Percentiles rank a stretch among this genome's conserved stretches.
These are phyloP conservation scores for Anthostomella pinea DNA, from an alignment of 2,329 filamentous ascomycete genomes.

Conservation along the genomic window DNA sequence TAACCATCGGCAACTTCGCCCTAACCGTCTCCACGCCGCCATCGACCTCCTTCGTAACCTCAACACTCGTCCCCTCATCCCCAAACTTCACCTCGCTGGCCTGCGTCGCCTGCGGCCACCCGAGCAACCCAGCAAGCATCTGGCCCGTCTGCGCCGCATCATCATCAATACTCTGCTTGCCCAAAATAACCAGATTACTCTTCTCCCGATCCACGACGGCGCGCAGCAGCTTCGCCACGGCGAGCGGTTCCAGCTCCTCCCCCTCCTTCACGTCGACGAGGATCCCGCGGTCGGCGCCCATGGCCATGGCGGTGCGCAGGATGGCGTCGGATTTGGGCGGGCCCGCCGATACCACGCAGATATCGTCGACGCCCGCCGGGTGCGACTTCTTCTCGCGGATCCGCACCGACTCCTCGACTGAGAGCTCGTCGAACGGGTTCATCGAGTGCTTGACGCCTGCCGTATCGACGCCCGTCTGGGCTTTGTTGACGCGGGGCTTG, in stretches of 20 bases:
- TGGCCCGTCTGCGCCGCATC: constrained; percentile 94
- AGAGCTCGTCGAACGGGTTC: constrained; percentile 99
- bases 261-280: constrained; percentile 79
- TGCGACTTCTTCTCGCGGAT: constrained; percentile 83
- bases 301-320: constrained; percentile 94
- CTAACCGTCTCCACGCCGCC: constrained; percentile 88
- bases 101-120: constrained; percentile 94
- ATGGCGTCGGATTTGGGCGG: constrained; percentile 85
- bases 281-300: constrained; percentile 91
- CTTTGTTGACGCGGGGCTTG: constrained; percentile 68
- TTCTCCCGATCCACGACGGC: constrained; percentile 79
- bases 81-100: constrained; percentile 79
- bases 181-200: constrained; percentile 87
- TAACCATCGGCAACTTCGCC: constrained; percentile 83
- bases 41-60: constrained; percentile 89
- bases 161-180: constrained; percentile 98
- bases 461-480: constrained; percentile 85
- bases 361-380: constrained; percentile 78
- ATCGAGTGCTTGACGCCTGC: constrained; percentile 94
- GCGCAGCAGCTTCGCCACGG: constrained; percentile 86
- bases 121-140: constrained; percentile 91
- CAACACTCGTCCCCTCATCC: constrained; percentile 61
- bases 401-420: constrained; percentile 91
- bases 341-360: constrained; percentile 84
- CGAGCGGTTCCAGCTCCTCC: constrained; percentile 79